phyloP scores from a whole-genome alignment of 2,329 filamentous ascomycete species.

The Lachnellula suecica region DNA sequence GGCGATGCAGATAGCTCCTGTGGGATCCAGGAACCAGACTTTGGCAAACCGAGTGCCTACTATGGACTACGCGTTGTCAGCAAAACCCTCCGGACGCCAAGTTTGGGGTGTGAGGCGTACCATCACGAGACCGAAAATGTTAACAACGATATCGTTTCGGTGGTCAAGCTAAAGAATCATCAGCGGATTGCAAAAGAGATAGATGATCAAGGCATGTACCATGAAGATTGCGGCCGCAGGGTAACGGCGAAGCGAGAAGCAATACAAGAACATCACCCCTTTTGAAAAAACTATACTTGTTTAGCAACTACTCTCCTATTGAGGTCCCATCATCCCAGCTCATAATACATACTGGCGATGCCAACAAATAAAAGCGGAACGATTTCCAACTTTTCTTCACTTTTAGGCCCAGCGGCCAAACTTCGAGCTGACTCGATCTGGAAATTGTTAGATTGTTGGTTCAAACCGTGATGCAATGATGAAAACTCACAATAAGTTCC shows the following conservation, averaged over 20 bases:
- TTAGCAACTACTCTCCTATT: too few relatives aligned
- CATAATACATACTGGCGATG: conserved; percentile 50
- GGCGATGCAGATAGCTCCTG: conserved; percentile 77
- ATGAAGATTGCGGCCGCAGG: conserved; percentile 57
- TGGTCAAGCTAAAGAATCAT: conserved; percentile 13
- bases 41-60: conserved; percentile 61
- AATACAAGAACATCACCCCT: conserved; percentile 51
- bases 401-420: conserved; percentile 43
- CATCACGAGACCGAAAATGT: conserved; percentile 84
- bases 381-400: conserved; percentile 46
- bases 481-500: conserved; percentile 52
- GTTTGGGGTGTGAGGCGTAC: neutral
- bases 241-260: conserved; percentile 51
- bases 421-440: conserved; percentile 55
- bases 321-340: too few relatives aligned
- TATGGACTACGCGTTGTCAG: conserved; percentile 51
- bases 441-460: conserved; percentile 19
- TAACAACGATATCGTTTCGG: conserved; percentile 80
- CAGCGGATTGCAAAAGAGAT: neutral
- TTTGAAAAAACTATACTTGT: conserved; percentile 51
- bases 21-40: conserved; percentile 82
- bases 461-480: conserved; percentile 4
- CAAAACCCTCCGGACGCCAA: too few relatives aligned
- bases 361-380: conserved; percentile 55
- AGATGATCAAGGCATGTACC: conserved; percentile 28